A percentile compares a stretch with the other conserved stretches of the same genome.
These are phyloP conservation scores for Herpetomonas muscarum DNA, from an alignment of 208 protist species.

Conservation along the genomic window DNA sequence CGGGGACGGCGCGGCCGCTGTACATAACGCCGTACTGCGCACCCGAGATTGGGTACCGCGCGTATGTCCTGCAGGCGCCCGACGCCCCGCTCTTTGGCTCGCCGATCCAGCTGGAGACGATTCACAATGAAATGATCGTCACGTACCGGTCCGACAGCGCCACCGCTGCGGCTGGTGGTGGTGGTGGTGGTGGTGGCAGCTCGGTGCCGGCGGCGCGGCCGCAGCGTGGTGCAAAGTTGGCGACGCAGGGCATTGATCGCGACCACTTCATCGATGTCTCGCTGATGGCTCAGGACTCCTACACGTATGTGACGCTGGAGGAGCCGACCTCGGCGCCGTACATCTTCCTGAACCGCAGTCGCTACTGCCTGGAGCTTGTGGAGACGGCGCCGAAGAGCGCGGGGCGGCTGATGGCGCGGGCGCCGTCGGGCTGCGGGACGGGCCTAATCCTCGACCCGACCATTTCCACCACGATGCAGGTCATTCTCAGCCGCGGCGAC, in stretches of 20 bases:
- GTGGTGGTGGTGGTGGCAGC: neutral
- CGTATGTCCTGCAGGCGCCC: conserved; percentile 53
- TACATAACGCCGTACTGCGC: conserved; percentile 41
- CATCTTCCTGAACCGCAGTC: conserved; percentile 74
- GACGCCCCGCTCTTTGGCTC: conserved; percentile 50
- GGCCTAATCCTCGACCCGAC: conserved; percentile 49
- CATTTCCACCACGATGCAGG: conserved; percentile 27
- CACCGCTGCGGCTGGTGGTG: neutral
- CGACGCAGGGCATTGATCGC: conserved; percentile 5
- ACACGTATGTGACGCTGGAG: conserved; percentile 83
- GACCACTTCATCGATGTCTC: conserved; percentile 71
- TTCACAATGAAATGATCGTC: conserved; percentile 63
- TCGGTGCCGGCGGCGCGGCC: neutral
- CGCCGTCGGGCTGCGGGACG: conserved; percentile 38
- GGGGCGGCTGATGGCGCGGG: conserved; percentile 53
- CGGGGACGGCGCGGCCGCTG: conserved; percentile 48
- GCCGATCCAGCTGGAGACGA: conserved; percentile 72
- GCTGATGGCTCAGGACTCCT: conserved; percentile 50
- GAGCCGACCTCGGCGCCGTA: conserved; percentile 51
- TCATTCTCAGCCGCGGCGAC: conserved; percentile 15
- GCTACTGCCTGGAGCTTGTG: conserved; percentile 33
- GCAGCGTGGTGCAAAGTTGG: too few relatives aligned
- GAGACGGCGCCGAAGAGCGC: conserved; percentile 34
- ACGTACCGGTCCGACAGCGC: conserved; percentile 29
- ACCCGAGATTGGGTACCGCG: conserved; percentile 51